phyloP scores from a whole-genome alignment of 345 rosid genomes.

The Eucalyptus cloeziana region DNA sequence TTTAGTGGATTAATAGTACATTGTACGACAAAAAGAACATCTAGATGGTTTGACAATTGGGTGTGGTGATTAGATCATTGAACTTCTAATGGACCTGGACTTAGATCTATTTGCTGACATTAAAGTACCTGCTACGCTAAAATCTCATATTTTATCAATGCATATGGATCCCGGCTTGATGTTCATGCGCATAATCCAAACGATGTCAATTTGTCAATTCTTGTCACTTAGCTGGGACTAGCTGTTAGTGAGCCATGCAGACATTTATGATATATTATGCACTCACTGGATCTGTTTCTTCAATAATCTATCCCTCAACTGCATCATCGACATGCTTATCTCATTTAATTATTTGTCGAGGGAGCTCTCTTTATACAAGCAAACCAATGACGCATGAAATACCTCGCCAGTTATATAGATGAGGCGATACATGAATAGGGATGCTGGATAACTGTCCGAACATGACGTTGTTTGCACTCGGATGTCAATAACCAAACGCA shows the following conservation, averaged over 20 bases:
- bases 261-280: not conserved
- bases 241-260: not conserved
- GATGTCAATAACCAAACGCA: not conserved
- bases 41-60: not conserved
- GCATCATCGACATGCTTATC: not conserved
- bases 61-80: not conserved
- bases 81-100: not conserved
- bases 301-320: not conserved
- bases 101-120: not conserved
- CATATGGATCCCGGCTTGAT: not conserved
- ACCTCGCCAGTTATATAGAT: not conserved
- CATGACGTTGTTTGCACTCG: not conserved
- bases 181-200: not conserved
- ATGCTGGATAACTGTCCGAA: not conserved
- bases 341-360: not conserved
- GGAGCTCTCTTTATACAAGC: not conserved
- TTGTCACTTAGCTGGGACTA: not conserved
- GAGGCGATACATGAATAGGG: not conserved
- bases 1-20: not conserved
- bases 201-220: not conserved
- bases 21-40: too few species aligned
- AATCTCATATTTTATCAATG: not conserved
- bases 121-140: not conserved
- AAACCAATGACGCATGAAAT: not conserved
- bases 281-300: not conserved